A percentile compares a stretch with the other conserved stretches of the same genome.
These are phyloP conservation scores for Corynascus novoguineensis DNA, from an alignment of 495 filamentous ascomycete genomes.

Conservation along the genomic window DNA sequence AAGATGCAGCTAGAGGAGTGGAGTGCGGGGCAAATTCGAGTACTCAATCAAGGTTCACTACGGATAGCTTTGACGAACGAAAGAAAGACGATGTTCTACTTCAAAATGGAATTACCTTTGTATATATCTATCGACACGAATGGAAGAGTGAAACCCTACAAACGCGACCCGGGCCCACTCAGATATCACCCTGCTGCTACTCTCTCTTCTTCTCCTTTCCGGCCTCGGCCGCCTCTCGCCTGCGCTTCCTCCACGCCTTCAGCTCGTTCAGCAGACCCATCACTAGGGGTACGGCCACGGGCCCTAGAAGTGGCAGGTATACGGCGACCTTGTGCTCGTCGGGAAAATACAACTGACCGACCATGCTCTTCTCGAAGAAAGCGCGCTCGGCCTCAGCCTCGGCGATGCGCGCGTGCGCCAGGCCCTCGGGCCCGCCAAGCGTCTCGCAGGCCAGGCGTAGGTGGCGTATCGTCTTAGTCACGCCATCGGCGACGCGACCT, in stretches of 20 bases:
- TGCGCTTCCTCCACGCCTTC: conserved; percentile 49
- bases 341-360: conserved; percentile 93
- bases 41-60: too few species aligned
- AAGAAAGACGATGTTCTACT: too few species aligned
- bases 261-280: conserved; percentile 79
- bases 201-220: conserved; percentile 30
- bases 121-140: not conserved
- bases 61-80: too few species aligned
- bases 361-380: conserved; percentile 99
- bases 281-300: conserved; percentile 82
- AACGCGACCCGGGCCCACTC: conserved; percentile 3
- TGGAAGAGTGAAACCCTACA: not conserved
- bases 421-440: conserved; percentile 53
- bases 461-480: conserved; percentile 70
- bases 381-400: conserved; percentile 86
- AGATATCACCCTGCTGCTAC: conserved; percentile 9
- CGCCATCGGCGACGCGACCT: conserved; percentile 74
- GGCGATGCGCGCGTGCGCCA: conserved; percentile 76
- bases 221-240: conserved; percentile 30
- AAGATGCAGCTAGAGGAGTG: too few species aligned
- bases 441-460: conserved; percentile 69
- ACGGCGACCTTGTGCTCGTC: conserved; percentile 99
- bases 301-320: conserved; percentile 85
- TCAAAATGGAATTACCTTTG: conserved; percentile 1
- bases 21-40: too few species aligned